Evolutionary conservation across 2,329 filamentous ascomycete genomes (phyloP).

Genomic region (Gaeumannomyces tritici): DNA sequence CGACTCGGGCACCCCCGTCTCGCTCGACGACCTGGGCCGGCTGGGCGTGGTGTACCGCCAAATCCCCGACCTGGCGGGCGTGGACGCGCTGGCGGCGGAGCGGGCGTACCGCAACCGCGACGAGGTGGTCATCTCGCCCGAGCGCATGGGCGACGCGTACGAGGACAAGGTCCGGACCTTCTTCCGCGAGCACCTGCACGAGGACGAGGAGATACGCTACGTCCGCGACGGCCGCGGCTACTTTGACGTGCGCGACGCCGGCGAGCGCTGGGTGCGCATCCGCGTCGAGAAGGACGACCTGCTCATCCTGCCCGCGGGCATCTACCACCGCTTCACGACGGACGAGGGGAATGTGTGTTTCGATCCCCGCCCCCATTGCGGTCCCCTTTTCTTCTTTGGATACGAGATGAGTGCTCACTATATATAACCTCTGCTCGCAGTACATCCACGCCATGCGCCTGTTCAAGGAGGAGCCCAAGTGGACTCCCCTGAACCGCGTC

Average conservation of each 20-base stretch:
- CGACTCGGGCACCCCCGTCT: constrained; percentile 67
- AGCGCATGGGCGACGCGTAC: constrained; percentile 76
- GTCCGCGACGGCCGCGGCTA: constrained; percentile 82
- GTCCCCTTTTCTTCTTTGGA: too few relatives aligned
- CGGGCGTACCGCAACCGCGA: constrained; percentile 92
- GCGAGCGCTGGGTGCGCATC: constrained; percentile 85
- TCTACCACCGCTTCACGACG: constrained; percentile 96
- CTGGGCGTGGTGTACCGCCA: constrained; percentile 76
- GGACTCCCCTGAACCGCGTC: constrained; percentile 83
- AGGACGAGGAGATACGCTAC: constrained; percentile 97
- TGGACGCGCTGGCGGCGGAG: constrained; percentile 63
- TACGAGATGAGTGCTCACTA: too few relatives aligned
- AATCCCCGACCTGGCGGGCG: constrained; percentile 52
- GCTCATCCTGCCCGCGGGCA: constrained; percentile 87
- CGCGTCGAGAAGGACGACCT: constrained; percentile 76
- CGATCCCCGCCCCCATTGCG: constrained; percentile 5
- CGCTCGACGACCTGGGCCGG: constrained; percentile 53
- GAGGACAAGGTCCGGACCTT: constrained; percentile 91
- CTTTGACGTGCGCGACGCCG: constrained; percentile 80
- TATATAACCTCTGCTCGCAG: too few relatives aligned
- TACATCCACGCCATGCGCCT: constrained; percentile 93
- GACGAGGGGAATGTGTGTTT: constrained; percentile 76
- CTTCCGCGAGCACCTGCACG: constrained; percentile 92
- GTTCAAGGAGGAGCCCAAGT: constrained; percentile 98
- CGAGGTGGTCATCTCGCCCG: constrained; percentile 79